phyloP scores from a whole-genome alignment of 106 monocot species.

The Dioscorea dumetorum region DNA sequence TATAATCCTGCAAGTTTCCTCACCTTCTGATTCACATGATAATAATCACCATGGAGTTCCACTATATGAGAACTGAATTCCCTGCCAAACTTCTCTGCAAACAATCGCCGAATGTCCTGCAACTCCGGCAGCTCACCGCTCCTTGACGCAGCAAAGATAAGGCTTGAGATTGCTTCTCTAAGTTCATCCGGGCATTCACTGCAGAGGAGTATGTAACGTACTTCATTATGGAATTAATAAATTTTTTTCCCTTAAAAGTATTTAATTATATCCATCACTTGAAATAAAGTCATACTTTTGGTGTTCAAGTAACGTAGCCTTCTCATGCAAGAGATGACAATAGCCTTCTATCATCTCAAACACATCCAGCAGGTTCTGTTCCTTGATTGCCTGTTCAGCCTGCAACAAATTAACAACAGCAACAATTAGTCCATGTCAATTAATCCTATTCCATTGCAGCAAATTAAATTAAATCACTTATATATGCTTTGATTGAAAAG shows the following conservation, averaged over 20 bases:
- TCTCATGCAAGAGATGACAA: not conserved
- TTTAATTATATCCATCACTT: no score
- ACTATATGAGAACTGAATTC: slow-evolving; percentile 48
- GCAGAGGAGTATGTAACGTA: no score
- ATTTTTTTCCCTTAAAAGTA: no score
- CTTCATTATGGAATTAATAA: not conserved
- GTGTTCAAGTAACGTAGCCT: not conserved
- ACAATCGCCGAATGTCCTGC: slow-evolving; percentile 36
- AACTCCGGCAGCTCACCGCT: slow-evolving; percentile 72
- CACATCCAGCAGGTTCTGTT: not conserved
- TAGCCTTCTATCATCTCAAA: slow-evolving; percentile 1
- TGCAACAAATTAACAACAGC: not conserved
- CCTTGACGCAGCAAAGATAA: slow-evolving; percentile 53
- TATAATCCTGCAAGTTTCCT: no score
- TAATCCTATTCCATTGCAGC: no score
- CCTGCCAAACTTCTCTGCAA: slow-evolving; percentile 46
- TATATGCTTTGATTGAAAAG: no score
- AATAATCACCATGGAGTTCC: slow-evolving; percentile 41
- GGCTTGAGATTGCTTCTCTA: slow-evolving; percentile 49
- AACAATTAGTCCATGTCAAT: no score
- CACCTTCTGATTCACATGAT: slow-evolving; percentile 50
- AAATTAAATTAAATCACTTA: no score
- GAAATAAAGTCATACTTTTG: not conserved
- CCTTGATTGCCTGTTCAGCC: not conserved
- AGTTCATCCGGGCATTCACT: slow-evolving; percentile 88